Evolutionary conservation across 176 grass and related monocot species (phyloP).

Genomic region (Sorghum bicolor): Sorghum_bicolor_NCBIv3 NC_012872.2:13094001-13094500

Average conservation of each 20-base stretch:
- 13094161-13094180: conserved; percentile 10
- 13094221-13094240: conserved; percentile 9
- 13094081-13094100: background rate
- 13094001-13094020: background rate
- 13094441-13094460: conserved; percentile 16
- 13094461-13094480: conserved; percentile 12
- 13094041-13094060: background rate
- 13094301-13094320: conserved; percentile 23
- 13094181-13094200: conserved; percentile 12
- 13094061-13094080: conserved; percentile 14
- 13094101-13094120: background rate
- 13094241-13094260: conserved; percentile 12
- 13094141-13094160: background rate
- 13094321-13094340: conserved; percentile 4
- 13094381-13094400: conserved; percentile 30
- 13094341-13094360: conserved; percentile 11
- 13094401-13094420: conserved; percentile 19
- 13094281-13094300: conserved; percentile 4
- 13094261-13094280: conserved; percentile 27
- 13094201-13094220: background rate
- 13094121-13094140: background rate
- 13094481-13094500: background rate
- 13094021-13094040: background rate
- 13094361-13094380: conserved; percentile 8
- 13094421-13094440: background rate